A percentile compares a stretch with the other conserved stretches of the same genome.
Evolutionary conservation across 306 rosid species (phyloP).

Genomic region (Styphnolobium japonicum): DNA sequence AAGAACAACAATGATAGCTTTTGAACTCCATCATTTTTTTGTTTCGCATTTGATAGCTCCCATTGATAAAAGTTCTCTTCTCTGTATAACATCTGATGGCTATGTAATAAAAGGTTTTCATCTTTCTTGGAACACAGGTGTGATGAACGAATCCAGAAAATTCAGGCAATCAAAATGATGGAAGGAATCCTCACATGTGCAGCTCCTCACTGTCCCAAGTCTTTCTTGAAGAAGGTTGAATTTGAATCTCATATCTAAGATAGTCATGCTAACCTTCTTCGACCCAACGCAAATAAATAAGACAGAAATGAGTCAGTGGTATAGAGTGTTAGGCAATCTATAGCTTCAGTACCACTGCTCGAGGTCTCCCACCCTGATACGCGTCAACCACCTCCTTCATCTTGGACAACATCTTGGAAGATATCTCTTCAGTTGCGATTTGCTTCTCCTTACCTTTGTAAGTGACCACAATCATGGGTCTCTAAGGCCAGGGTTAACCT

Average conservation of each 20-base stretch:
- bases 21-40: background rate
- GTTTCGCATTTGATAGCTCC: conserved; percentile 12
- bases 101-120: conserved; percentile 14
- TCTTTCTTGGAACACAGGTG: conserved; percentile 60
- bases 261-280: conserved; percentile 72
- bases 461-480: no score
- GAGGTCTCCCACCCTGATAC: no score
- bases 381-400: no score
- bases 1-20: background rate
- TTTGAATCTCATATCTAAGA: conserved; percentile 90
- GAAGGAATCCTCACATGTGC: conserved; percentile 97
- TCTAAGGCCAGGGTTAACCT: no score
- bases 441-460: no score
- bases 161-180: conserved; percentile 95
- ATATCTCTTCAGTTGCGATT: no score
- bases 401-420: no score
- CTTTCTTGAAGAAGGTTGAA: conserved; percentile 76
- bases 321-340: conserved; percentile 66
- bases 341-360: conserved; percentile 67
- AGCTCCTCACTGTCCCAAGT: conserved; percentile 95
- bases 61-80: background rate
- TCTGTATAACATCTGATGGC: conserved; percentile 3
- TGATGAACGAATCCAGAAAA: conserved; percentile 96
- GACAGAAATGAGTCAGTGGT: conserved; percentile 88
- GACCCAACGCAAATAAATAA: conserved; percentile 69